Evolutionary conservation across 306 rosid species (phyloP).

Genomic region (Argentina anserina): DNA sequence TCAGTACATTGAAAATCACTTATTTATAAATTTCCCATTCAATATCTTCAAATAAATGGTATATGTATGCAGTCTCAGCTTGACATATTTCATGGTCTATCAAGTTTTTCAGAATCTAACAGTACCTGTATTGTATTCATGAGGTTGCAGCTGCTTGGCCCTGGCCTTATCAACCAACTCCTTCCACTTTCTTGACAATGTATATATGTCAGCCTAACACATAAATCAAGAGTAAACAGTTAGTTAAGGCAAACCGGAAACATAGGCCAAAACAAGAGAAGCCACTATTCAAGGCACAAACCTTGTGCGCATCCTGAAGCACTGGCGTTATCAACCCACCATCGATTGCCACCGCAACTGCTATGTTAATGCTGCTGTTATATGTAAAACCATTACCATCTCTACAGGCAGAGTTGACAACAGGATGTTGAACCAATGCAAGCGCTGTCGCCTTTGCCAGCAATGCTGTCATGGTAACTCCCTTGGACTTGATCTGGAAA

Average conservation of each 20-base stretch:
- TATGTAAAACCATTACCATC: slow-evolving; percentile 95
- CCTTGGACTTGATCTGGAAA: slow-evolving; percentile 81
- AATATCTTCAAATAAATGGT: not conserved
- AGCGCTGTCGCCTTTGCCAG: slow-evolving; percentile 98
- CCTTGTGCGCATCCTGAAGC: slow-evolving; percentile 97
- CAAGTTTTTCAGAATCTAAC: not conserved
- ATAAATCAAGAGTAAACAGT: slow-evolving; percentile 15
- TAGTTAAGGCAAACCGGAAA: not conserved
- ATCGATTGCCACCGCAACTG: slow-evolving; percentile 88
- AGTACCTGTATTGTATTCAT: slow-evolving; percentile 77
- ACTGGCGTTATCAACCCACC: slow-evolving; percentile 94
- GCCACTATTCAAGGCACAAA: slow-evolving; percentile 6
- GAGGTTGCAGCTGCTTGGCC: slow-evolving; percentile 96
- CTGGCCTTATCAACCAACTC: slow-evolving; percentile 93
- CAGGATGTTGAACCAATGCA: slow-evolving; percentile 81
- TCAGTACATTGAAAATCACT: not conserved
- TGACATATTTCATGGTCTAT: not conserved
- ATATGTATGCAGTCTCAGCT: not conserved
- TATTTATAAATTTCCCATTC: not conserved
- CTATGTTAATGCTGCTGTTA: slow-evolving; percentile 80
- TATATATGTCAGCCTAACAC: slow-evolving; percentile 71
- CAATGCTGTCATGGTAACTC: slow-evolving; percentile 98
- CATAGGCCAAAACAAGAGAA: slow-evolving; percentile 11
- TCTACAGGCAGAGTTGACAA: slow-evolving; percentile 85
- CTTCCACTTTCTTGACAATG: slow-evolving; percentile 95